phyloP scores from a whole-genome alignment of 2,329 filamentous ascomycete species.

The Sclerotinia trifoliorum region DNA sequence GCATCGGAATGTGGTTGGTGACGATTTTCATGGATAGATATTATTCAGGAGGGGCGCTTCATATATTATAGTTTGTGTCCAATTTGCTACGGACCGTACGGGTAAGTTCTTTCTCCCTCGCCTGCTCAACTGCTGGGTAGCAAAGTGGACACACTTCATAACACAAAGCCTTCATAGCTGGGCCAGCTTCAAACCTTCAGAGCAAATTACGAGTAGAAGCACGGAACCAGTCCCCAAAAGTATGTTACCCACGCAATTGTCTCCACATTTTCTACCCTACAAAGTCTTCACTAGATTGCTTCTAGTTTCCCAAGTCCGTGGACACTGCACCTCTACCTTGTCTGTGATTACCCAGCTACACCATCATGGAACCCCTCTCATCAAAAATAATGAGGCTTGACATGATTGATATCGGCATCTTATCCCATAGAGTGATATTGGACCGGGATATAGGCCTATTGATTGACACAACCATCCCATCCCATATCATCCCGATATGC shows the following conservation, averaged over 20 bases:
- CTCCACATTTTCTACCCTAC: not conserved
- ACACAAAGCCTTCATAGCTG: not conserved
- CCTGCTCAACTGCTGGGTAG: not conserved
- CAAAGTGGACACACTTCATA: not conserved
- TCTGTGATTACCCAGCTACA: slow-evolving; percentile 8
- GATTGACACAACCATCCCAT: slow-evolving; percentile 18
- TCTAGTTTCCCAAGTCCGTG: slow-evolving; percentile 7
- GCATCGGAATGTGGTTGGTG: not conserved
- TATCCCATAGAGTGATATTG: slow-evolving; percentile 25
- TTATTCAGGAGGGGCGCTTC: not conserved
- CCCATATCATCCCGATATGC: slow-evolving; percentile 24
- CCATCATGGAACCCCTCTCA: not conserved
- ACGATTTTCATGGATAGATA: not conserved
- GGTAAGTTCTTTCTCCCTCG: not conserved
- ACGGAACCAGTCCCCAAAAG: slow-evolving; percentile 1
- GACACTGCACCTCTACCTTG: slow-evolving; percentile 5
- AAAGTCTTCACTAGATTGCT: not conserved
- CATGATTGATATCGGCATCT: slow-evolving; percentile 23
- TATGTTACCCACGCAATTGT: not conserved
- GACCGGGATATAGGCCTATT: not conserved
- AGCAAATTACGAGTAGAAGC: slow-evolving; percentile 1
- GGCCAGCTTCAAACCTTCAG: slow-evolving; percentile 5
- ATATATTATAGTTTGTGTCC: slow-evolving; percentile 3
- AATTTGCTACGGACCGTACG: not conserved
- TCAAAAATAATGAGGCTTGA: slow-evolving; percentile 3